Percentiles rank a stretch among this genome's conserved stretches.
Evolutionary conservation across 2,329 filamentous ascomycete genomes (phyloP).

Genomic region (Volutella citrinella): DNA sequence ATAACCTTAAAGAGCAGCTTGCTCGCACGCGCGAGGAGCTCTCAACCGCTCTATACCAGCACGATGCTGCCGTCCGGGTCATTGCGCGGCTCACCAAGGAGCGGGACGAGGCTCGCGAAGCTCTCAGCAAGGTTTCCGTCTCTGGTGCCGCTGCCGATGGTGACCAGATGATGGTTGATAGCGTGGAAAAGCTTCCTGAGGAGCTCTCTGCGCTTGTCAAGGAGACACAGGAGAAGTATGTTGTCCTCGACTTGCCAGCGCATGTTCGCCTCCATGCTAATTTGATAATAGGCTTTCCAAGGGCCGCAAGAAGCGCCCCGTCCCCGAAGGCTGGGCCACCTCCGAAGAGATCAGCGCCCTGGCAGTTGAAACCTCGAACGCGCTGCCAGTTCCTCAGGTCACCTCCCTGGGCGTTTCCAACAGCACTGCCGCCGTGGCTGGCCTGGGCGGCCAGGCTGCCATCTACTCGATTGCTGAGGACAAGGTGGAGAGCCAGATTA

Average conservation of each 20-base stretch:
- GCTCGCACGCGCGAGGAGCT: constrained; percentile 90
- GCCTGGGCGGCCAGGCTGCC: constrained; percentile 69
- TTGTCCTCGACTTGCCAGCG: too few species aligned
- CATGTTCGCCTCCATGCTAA: too few species aligned
- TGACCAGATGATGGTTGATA: constrained; percentile 92
- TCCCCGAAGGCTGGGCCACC: constrained; percentile 83
- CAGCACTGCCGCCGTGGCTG: constrained; percentile 70
- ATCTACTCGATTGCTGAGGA: constrained; percentile 72
- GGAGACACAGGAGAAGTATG: constrained; percentile 75
- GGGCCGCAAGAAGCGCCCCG: constrained; percentile 81
- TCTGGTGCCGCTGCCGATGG: constrained; percentile 56
- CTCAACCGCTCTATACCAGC: constrained; percentile 89
- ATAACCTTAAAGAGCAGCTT: constrained; percentile 85
- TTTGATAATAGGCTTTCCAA: constrained; percentile 84
- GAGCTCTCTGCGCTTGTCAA: constrained; percentile 71
- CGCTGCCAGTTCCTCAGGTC: constrained; percentile 45
- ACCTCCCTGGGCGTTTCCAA: constrained; percentile 51
- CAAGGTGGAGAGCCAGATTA: constrained; percentile 63
- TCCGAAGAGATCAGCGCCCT: constrained; percentile 63
- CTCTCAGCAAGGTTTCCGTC: constrained; percentile 81
- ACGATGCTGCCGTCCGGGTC: constrained; percentile 93
- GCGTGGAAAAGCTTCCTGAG: constrained; percentile 68
- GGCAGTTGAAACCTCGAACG: constrained; percentile 41
- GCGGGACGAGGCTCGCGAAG: constrained; percentile 86
- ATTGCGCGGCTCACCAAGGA: constrained; percentile 90